These are phyloP conservation scores for Arthrobotrys iridis DNA, from an alignment of 2,329 filamentous ascomycete species.

Conservation along the genomic window DNA sequence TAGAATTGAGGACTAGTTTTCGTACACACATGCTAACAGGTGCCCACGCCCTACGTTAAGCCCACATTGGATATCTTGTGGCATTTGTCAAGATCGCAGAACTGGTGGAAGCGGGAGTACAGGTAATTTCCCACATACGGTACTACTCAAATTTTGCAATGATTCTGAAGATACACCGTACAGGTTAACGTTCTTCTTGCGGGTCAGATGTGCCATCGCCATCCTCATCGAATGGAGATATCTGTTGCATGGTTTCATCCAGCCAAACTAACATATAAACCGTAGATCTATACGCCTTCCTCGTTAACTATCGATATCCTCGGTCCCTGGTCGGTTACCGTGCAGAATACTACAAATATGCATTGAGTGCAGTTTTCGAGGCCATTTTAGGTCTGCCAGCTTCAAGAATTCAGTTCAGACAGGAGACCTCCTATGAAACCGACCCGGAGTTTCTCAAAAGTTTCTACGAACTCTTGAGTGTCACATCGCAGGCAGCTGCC, in stretches of 20 bases:
- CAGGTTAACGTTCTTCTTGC: conserved; percentile 33
- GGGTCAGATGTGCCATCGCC: not conserved
- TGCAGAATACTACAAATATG: conserved; percentile 17
- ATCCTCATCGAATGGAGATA: not conserved
- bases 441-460: conserved; percentile 3
- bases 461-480: conserved; percentile 12
- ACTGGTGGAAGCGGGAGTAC: conserved; percentile 9
- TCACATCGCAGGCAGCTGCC: not conserved
- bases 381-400: conserved; percentile 23
- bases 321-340: conserved; percentile 6
- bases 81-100: conserved; percentile 36
- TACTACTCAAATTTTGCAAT: not conserved
- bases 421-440: not conserved
- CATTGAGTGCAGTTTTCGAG: conserved; percentile 35
- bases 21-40: not conserved
- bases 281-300: conserved; percentile 31
- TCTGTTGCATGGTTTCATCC: not conserved
- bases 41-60: not conserved
- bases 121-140: conserved; percentile 8
- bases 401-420: conserved; percentile 18
- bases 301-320: conserved; percentile 28
- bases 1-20: not conserved
- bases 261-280: not conserved
- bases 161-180: not conserved
- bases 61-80: conserved; percentile 37